A percentile compares a stretch with the other conserved stretches of the same genome.
These are phyloP conservation scores for Micractinium conductrix DNA, from an alignment of 139 green algal species.

Conservation along the genomic window DNA sequence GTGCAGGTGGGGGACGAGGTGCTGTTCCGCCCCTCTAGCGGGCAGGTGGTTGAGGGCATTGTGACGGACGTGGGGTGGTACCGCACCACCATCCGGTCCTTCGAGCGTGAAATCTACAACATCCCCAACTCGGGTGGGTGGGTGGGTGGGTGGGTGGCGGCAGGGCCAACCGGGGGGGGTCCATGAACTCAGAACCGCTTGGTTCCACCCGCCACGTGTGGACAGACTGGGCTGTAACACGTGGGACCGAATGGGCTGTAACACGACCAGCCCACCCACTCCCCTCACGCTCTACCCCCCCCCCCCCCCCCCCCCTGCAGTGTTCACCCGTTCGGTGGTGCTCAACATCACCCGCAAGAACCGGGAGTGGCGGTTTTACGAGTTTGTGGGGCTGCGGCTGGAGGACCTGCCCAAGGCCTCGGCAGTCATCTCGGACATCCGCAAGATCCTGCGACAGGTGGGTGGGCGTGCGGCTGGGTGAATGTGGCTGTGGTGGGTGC, in stretches of 20 bases:
- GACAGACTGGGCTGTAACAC: too few relatives aligned
- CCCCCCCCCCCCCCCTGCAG: constrained; percentile 17
- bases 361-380: constrained; percentile 89
- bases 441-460: constrained; percentile 59
- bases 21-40: constrained; percentile 70
- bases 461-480: background rate
- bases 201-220: too few relatives aligned
- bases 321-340: constrained; percentile 92
- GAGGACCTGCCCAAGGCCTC: constrained; percentile 50
- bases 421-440: constrained; percentile 70
- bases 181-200: background rate
- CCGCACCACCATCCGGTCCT: constrained; percentile 83
- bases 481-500: background rate
- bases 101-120: constrained; percentile 79
- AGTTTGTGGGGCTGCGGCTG: constrained; percentile 70
- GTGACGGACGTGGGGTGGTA: constrained; percentile 95
- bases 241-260: too few relatives aligned
- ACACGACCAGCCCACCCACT: too few relatives aligned
- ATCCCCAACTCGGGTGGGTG: constrained; percentile 63
- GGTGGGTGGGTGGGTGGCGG: background rate
- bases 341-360: constrained; percentile 91
- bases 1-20: constrained; percentile 84
- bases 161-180: background rate
- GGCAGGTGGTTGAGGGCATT: constrained; percentile 84
- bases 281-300: background rate